Percentiles rank a stretch among this genome's conserved stretches.
Evolutionary conservation across 805 yeast species (phyloP).

Genomic region (Hanseniaspora clermontiae): DNA sequence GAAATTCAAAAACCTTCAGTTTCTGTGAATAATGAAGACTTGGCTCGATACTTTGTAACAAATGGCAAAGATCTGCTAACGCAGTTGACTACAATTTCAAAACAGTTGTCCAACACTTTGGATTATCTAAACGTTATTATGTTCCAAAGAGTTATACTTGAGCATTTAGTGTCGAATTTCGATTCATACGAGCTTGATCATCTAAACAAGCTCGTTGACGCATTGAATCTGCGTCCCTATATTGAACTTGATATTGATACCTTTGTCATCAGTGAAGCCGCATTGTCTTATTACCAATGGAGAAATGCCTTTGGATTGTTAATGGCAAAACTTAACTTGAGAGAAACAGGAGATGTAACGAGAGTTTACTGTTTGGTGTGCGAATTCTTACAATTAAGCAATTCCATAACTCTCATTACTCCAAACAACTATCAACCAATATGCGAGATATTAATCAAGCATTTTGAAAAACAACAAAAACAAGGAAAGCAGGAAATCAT

Average conservation of each 20-base stretch:
- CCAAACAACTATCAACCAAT: background rate
- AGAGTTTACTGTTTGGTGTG: background rate
- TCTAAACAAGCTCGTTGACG: background rate
- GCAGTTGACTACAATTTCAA: background rate
- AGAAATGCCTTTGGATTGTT: background rate
- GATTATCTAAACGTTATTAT: no score
- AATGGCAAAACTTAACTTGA: background rate
- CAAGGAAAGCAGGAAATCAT: background rate
- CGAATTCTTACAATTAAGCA: background rate
- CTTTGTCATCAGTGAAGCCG: background rate
- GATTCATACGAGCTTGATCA: background rate
- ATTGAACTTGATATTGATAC: background rate
- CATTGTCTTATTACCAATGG: background rate
- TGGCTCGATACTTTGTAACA: background rate
- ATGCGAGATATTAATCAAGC: background rate
- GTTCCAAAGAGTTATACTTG: no score
- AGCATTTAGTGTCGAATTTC: background rate
- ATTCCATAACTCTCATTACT: background rate
- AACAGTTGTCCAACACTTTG: background rate
- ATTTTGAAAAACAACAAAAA: background rate
- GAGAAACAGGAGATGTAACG: background rate
- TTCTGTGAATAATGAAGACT: background rate
- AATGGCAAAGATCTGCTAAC: background rate
- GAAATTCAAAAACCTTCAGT: background rate
- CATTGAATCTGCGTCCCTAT: background rate